A percentile compares a stretch with the other conserved stretches of the same genome.
Conservation (phyloP, 2,329 filamentous ascomycete genomes). For the Ceratocystis ficicola region DNA sequence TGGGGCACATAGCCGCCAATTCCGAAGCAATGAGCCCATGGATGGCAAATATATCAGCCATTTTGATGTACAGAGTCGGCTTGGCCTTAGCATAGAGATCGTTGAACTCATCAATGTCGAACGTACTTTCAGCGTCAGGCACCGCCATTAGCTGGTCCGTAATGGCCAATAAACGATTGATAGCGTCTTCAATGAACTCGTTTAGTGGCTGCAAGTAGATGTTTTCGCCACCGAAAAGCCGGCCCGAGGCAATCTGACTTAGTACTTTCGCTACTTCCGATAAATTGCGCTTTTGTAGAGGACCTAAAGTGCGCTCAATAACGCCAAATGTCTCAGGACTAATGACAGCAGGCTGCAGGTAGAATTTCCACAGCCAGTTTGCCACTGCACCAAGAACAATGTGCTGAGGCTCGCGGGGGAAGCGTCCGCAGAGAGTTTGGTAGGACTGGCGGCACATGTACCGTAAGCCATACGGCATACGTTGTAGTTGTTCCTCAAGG, state of each 20-base stretch:
- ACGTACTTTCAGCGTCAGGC: constrained; percentile 75
- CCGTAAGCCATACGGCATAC: constrained; percentile 85
- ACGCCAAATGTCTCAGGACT: constrained; percentile 88
- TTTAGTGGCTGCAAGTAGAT: constrained; percentile 93
- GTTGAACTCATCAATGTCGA: constrained; percentile 98
- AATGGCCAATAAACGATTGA: constrained; percentile 64
- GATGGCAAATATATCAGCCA: constrained; percentile 92
- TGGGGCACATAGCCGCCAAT: constrained; percentile 62
- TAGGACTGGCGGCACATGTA: constrained; percentile 82
- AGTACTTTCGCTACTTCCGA: constrained; percentile 85
- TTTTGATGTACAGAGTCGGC: constrained; percentile 98
- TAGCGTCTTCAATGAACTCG: constrained; percentile 74
- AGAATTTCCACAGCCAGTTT: constrained; percentile 89
- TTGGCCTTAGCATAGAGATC: constrained; percentile 94
- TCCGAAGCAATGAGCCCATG: constrained; percentile 78
- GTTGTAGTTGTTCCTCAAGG: constrained; percentile 69
- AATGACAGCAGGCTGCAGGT: constrained; percentile 79
- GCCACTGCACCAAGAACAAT: constrained; percentile 71
- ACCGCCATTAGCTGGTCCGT: constrained; percentile 70
- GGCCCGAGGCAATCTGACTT: constrained; percentile 74
- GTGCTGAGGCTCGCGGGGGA: constrained; percentile 65
- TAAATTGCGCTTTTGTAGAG: constrained; percentile 85
- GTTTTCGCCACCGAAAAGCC: constrained; percentile 85
- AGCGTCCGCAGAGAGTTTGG: constrained; percentile 61
- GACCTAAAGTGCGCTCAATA: constrained; percentile 76